A percentile compares a stretch with the other conserved stretches of the same genome.
phyloP scores from a whole-genome alignment of 2,329 filamentous ascomycete species.

The Fusarium sp. region DNA sequence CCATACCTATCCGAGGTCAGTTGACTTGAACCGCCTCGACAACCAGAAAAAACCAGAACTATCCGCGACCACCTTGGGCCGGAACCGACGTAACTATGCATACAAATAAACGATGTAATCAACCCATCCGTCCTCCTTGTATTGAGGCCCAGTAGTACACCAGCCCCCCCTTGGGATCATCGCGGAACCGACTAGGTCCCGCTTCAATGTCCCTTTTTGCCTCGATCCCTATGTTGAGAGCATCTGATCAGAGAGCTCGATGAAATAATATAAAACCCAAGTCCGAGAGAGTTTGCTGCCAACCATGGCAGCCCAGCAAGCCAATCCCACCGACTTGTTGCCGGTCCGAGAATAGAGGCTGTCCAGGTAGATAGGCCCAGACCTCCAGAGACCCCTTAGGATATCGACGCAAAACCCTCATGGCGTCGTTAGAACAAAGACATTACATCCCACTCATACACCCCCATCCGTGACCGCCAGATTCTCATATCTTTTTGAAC shows the following conservation, averaged over 20 bases:
- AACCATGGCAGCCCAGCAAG: slow-evolving; percentile 16
- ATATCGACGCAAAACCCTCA: slow-evolving; percentile 42
- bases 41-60: slow-evolving; percentile 6
- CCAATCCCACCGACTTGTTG: slow-evolving; percentile 9
- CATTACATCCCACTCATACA: slow-evolving; percentile 42
- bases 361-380: slow-evolving; percentile 1
- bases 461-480: slow-evolving; percentile 26
- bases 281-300: not conserved
- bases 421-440: slow-evolving; percentile 45
- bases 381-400: slow-evolving; percentile 8
- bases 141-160: slow-evolving; percentile 7
- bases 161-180: slow-evolving; percentile 1
- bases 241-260: not conserved
- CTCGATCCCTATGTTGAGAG: slow-evolving; percentile 11
- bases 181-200: not conserved
- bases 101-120: slow-evolving; percentile 21
- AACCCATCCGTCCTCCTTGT: slow-evolving; percentile 16
- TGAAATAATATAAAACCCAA: slow-evolving; percentile 14
- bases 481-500: slow-evolving; percentile 39
- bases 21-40: slow-evolving; percentile 13
- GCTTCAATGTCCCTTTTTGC: slow-evolving; percentile 20
- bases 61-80: slow-evolving; percentile 14
- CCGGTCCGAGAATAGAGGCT: slow-evolving; percentile 1
- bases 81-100: slow-evolving; percentile 26
- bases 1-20: slow-evolving; percentile 13